Evolutionary conservation across 1,284 basidiomycete species (phyloP).

Genomic region (Cutaneotrichosporon sp.): DNA sequence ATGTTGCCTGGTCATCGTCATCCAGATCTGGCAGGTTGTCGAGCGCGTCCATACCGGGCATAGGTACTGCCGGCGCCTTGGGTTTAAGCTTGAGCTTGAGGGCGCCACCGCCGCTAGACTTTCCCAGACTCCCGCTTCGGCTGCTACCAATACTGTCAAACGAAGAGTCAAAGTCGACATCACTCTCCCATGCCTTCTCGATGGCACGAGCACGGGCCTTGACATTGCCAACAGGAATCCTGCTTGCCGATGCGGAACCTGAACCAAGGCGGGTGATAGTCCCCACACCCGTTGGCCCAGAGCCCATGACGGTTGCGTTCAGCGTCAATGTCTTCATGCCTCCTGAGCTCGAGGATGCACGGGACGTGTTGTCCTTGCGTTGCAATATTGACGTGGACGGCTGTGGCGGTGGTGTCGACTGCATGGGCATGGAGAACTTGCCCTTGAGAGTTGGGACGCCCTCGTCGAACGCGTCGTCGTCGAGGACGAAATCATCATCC

Average conservation of each 20-base stretch:
- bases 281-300: constrained; percentile 35
- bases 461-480: constrained; percentile 17
- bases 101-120: no score
- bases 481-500: constrained; percentile 29
- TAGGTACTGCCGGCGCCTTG: constrained; percentile 18
- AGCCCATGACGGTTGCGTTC: constrained; percentile 28
- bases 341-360: constrained; percentile 6
- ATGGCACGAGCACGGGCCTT: constrained; percentile 26
- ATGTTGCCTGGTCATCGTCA: constrained; percentile 41
- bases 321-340: constrained; percentile 14
- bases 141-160: not conserved
- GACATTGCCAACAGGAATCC: constrained; percentile 23
- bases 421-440: not conserved
- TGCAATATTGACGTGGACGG: constrained; percentile 7
- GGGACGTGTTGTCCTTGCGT: not conserved
- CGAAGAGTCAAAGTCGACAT: constrained; percentile 31
- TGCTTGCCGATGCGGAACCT: constrained; percentile 12
- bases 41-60: constrained; percentile 31
- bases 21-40: constrained; percentile 38
- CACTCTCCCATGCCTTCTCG: constrained; percentile 26
- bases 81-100: constrained; percentile 4
- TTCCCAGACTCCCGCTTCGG: no score
- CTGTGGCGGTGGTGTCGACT: not conserved
- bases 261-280: constrained; percentile 35
- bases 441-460: not conserved